phyloP scores from a whole-genome alignment of 2,329 filamentous ascomycete species.

The Diatrype stigma region DNA sequence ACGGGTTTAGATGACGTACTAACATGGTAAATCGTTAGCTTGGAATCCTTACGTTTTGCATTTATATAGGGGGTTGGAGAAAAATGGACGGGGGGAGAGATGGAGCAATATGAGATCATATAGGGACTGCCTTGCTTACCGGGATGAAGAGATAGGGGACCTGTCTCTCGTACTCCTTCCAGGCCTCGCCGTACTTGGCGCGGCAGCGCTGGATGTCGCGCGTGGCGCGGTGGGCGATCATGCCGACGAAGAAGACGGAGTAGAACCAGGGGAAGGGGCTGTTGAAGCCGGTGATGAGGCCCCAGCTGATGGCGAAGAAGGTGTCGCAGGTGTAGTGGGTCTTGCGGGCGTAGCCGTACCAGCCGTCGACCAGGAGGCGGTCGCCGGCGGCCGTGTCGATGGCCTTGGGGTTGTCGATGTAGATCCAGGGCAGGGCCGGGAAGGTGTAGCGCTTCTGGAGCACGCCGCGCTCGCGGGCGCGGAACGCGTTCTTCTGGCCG shows the following conservation, averaged over 20 bases:
- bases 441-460: slow-evolving; percentile 71
- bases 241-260: slow-evolving; percentile 71
- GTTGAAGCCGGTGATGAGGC: slow-evolving; percentile 46
- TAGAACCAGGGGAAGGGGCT: slow-evolving; percentile 91
- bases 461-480: slow-evolving; percentile 71
- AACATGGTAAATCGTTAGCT: not conserved
- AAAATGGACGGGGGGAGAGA: no score
- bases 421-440: slow-evolving; percentile 87
- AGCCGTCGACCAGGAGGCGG: slow-evolving; percentile 77
- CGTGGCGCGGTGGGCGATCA: slow-evolving; percentile 75
- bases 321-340: slow-evolving; percentile 47
- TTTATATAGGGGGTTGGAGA: not conserved
- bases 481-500: slow-evolving; percentile 91
- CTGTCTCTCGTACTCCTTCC: slow-evolving; percentile 73
- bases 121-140: no score
- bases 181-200: slow-evolving; percentile 76
- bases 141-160: slow-evolving; percentile 78
- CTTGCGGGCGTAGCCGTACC: slow-evolving; percentile 73
- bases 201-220: slow-evolving; percentile 74
- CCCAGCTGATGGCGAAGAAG: slow-evolving; percentile 48
- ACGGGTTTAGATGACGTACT: slow-evolving; percentile 5
- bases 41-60: not conserved
- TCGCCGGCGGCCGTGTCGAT: slow-evolving; percentile 72
- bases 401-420: slow-evolving; percentile 72
- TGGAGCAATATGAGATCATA: no score